Evolutionary conservation across 306 rosid species (phyloP), one percentile per base, ranked within the genome.

Genomic region (Castanospermum australe): DNA sequence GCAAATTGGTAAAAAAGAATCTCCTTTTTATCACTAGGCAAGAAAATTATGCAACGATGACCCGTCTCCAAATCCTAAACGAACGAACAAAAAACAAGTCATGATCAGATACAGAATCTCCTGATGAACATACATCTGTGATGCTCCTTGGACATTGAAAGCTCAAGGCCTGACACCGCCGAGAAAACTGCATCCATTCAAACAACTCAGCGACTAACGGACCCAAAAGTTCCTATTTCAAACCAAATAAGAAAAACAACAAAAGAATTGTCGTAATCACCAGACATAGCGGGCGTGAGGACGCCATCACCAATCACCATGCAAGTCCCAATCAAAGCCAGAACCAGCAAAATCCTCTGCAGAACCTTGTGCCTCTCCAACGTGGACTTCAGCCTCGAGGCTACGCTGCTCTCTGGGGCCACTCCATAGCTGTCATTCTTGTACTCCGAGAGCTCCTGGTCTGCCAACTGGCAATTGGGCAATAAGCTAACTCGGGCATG

Each of bases 231-330:
- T 38, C 55, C 20, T 61, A 35, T 7, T 73, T 30, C 38, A 20
- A 41, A 28, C 74, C 24, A 57, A 25, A 36, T 25, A 54, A n/a
- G n/a, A n/a, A n/a, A n/a, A n/a, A n/a, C n/a, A 79, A 54, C 17
- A 41, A 25, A 76, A 24, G 18, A 13, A 36, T 39, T 8, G 15
- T 44, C 18, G 55, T 15, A 78, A n/a, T 77, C 82, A 91, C 96
- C 96, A 73, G 94, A 90, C 86, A 90, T 62, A 59, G 94, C 90
- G 2, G 94, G 94, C 6, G 92, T 87, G 33, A 91, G 86, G 72
- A 91, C 87, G 44, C 96, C 93, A 79, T 89, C 96, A 41, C 91
- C 96, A 65, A 91, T 89, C 84, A 91, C 89, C 93, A 91, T 89
- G 79, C 90, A 89, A 84, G 90, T 71, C 47, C 96, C 96, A 74